Evolutionary conservation across 106 monocot species (phyloP), one percentile per base, ranked within the genome.

Genomic region (Xerophyta viscosa): DNA sequence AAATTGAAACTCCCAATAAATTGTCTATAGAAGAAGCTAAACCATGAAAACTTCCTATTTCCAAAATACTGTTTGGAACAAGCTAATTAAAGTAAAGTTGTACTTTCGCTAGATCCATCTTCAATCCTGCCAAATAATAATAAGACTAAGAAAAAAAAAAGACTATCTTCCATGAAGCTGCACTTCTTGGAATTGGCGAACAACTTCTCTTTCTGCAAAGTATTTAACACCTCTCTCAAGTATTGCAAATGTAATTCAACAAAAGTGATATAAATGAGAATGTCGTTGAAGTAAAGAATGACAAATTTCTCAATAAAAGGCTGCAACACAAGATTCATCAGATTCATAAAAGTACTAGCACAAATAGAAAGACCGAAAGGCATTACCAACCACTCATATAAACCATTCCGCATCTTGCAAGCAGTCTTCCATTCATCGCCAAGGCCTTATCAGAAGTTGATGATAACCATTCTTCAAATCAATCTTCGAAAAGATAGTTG

Each of bases 341-440:
- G 2, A 13, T n/a, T n/a, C 62, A 62, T 48, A 22, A 70, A 62
- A 11, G 37, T 70, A 24, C 37, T 70, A 0, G 48, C 48, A 0
- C 39, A 46, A 56, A 56, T 70, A 0, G 47, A 56, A 0, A 62
- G 25, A 0, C 65, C 20, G 13, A 64, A 64, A 27, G 55, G 36
- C 50, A 72, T 72, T 0, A 58, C 22, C 21, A 65, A 12, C 52
- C 45, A 59, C n/a, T 70, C 36, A 22, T 65, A 65, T 11, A 72
- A 19, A 0, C 56, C 33, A 0, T 72, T n/a, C 41, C 4, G 24
- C 0, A 50, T 64, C 29, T 64, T 64, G 18, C 57, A 71, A 1
- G 58, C 11, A 2, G 28, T 64, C 24, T 58, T 64, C 57, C 65
- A 66, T 36, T 72, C 37, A 29, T 66, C 45, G 0, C 33, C 13